phyloP scores from a whole-genome alignment of 306 rosid species.

The Vachellia collinsii region DNA sequence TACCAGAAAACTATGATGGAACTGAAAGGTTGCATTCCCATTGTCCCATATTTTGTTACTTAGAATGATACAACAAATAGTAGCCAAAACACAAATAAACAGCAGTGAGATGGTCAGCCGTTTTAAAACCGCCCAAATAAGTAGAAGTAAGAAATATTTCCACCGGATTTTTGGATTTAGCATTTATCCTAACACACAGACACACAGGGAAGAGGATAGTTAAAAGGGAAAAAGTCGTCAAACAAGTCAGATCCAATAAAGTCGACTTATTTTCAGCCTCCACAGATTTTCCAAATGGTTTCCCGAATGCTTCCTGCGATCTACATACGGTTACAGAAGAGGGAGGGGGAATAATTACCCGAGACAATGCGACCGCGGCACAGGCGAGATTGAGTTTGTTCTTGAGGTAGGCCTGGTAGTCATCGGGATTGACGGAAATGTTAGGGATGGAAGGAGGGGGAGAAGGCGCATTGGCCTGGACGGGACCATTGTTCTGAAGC shows the following conservation, averaged over 20 bases:
- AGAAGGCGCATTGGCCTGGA: slow-evolving; percentile 6
- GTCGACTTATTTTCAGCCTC: neutral
- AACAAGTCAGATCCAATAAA: neutral
- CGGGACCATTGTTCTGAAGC: neutral
- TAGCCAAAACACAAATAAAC: neutral
- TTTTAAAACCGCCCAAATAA: neutral
- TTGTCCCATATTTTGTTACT: neutral
- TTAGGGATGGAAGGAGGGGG: slow-evolving; percentile 27
- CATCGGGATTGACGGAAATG: slow-evolving; percentile 58
- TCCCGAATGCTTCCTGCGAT: slow-evolving; percentile 3
- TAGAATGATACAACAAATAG: neutral
- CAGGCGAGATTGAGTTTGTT: slow-evolving; percentile 91
- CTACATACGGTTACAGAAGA: neutral
- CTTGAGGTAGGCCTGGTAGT: slow-evolving; percentile 74
- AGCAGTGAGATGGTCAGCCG: neutral
- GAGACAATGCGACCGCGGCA: slow-evolving; percentile 80
- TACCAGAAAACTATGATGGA: neutral
- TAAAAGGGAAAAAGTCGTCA: neutral
- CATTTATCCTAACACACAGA: neutral
- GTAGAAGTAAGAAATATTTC: neutral
- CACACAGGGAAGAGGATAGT: neutral
- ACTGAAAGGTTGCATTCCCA: neutral
- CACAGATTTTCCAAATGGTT: neutral
- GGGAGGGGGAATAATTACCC: slow-evolving; percentile 45
- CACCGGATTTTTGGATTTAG: neutral